phyloP scores from a whole-genome alignment of 805 yeast genomes.

The Candida maris region DNA sequence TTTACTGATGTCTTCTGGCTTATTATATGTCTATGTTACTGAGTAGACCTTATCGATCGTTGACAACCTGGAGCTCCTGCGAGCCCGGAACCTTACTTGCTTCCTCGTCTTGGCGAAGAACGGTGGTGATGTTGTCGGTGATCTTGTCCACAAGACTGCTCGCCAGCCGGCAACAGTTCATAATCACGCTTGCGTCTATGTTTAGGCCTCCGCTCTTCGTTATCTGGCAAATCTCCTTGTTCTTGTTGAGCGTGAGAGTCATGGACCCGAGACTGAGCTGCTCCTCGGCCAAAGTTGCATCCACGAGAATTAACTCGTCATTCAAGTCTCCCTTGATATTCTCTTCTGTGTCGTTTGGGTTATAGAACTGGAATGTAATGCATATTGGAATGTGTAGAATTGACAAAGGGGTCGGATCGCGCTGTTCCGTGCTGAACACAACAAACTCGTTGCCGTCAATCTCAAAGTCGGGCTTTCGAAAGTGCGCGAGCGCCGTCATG shows the following conservation, averaged over 20 bases:
- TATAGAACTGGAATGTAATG: conserved; percentile 82
- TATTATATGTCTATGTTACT: too few relatives aligned
- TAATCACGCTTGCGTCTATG: conserved; percentile 63
- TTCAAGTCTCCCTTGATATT: conserved; percentile 65
- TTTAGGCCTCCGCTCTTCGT: conserved; percentile 88
- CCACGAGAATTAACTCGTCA: conserved; percentile 62
- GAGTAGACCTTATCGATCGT: conserved; percentile 31
- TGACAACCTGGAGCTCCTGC: conserved; percentile 30
- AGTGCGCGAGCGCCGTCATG: conserved; percentile 80
- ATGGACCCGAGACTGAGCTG: conserved; percentile 69
- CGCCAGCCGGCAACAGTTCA: conserved; percentile 69
- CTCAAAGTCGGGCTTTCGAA: conserved; percentile 77
- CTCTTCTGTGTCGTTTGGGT: conserved; percentile 60
- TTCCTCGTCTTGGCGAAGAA: conserved; percentile 51
- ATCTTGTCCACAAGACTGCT: conserved; percentile 55
- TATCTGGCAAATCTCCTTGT: conserved; percentile 86
- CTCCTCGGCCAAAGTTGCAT: conserved; percentile 78
- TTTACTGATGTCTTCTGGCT: too few relatives aligned
- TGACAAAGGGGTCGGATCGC: conserved; percentile 84
- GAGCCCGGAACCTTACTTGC: conserved; percentile 21
- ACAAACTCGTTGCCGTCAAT: conserved; percentile 62
- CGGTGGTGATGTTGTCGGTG: conserved; percentile 58
- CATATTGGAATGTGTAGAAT: conserved; percentile 88
- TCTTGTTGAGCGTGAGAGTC: conserved; percentile 84
- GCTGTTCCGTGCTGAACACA: conserved; percentile 68